These are phyloP conservation scores for Cordyceps fumosorosea DNA, from an alignment of 2,329 filamentous ascomycete genomes.

Conservation along the genomic window DNA sequence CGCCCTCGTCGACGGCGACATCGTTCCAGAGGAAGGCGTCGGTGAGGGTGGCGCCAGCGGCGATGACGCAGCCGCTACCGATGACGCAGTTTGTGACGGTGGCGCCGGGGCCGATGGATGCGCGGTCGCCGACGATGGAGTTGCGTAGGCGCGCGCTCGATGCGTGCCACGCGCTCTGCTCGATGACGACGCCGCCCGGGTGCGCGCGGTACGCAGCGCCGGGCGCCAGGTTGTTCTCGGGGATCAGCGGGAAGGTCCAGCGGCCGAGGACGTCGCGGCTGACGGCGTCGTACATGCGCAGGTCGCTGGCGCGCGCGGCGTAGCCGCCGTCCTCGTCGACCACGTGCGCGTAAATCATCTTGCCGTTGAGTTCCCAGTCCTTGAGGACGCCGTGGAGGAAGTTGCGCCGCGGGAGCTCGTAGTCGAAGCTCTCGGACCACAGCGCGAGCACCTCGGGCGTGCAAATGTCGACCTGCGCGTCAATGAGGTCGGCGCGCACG, in stretches of 20 bases:
- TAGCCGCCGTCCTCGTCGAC: slow-evolving; percentile 73
- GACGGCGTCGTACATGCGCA: slow-evolving; percentile 85
- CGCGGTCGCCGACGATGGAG: slow-evolving; percentile 70
- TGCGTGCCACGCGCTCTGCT: slow-evolving; percentile 68
- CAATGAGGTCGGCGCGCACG: slow-evolving; percentile 79
- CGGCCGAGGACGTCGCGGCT: slow-evolving; percentile 78
- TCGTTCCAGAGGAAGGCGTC: slow-evolving; percentile 87
- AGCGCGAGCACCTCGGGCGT: slow-evolving; percentile 90
- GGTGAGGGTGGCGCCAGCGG: slow-evolving; percentile 71
- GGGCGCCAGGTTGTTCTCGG: slow-evolving; percentile 77
- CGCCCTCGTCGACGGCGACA: slow-evolving; percentile 67
- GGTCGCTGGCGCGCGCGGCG: slow-evolving; percentile 75
- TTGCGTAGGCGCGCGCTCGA: slow-evolving; percentile 63
- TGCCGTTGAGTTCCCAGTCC: slow-evolving; percentile 94
- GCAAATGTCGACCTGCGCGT: slow-evolving; percentile 94
- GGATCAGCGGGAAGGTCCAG: slow-evolving; percentile 84
- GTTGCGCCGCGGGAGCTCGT: slow-evolving; percentile 80
- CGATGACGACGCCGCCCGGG: slow-evolving; percentile 67
- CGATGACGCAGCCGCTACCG: slow-evolving; percentile 79
- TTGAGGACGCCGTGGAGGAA: slow-evolving; percentile 91
- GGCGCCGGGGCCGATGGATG: slow-evolving; percentile 66
- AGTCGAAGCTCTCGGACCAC: slow-evolving; percentile 98
- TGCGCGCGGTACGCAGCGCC: slow-evolving; percentile 69
- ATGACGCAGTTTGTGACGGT: slow-evolving; percentile 70
- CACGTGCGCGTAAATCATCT: slow-evolving; percentile 91